These are phyloP conservation scores for Aspergillus unguis DNA, from an alignment of 2,329 filamentous ascomycete species.

Conservation along the genomic window DNA sequence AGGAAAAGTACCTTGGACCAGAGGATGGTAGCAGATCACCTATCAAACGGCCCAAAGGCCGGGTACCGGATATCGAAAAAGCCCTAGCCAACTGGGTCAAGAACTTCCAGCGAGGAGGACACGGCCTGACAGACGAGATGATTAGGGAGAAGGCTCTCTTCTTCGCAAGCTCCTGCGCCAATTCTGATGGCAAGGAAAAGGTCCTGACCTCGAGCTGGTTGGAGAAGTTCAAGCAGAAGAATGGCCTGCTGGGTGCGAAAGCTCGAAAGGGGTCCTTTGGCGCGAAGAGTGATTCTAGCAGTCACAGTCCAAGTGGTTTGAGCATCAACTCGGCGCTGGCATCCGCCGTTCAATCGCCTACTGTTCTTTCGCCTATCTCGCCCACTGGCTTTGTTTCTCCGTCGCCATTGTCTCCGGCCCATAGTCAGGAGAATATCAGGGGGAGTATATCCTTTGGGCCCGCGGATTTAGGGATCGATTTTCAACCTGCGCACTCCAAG, in stretches of 20 bases:
- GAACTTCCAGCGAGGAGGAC: conserved; percentile 74
- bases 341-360: conserved; percentile 61
- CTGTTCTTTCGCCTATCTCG: conserved; percentile 69
- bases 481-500: conserved; percentile 64
- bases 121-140: conserved; percentile 70
- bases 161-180: conserved; percentile 71
- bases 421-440: conserved; percentile 67
- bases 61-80: conserved; percentile 86
- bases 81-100: conserved; percentile 83
- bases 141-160: conserved; percentile 80
- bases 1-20: conserved; percentile 85
- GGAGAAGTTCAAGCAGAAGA: conserved; percentile 93
- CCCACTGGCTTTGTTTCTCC: conserved; percentile 63
- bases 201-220: conserved; percentile 75
- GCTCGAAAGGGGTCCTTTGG: conserved; percentile 51
- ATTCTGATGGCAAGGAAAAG: conserved; percentile 68
- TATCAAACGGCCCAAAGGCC: conserved; percentile 77
- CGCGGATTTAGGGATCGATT: conserved; percentile 59
- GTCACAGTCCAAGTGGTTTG: conserved; percentile 57
- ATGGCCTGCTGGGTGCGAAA: conserved; percentile 58
- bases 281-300: conserved; percentile 65
- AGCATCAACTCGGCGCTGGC: conserved; percentile 54
- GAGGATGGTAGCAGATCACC: conserved; percentile 77
- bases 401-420: conserved; percentile 67
- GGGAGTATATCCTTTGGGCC: conserved; percentile 56